A percentile compares a stretch with the other conserved stretches of the same genome.
Evolutionary conservation across 1,284 basidiomycete species (phyloP).

Genomic region (Trichosporon faecale): DNA sequence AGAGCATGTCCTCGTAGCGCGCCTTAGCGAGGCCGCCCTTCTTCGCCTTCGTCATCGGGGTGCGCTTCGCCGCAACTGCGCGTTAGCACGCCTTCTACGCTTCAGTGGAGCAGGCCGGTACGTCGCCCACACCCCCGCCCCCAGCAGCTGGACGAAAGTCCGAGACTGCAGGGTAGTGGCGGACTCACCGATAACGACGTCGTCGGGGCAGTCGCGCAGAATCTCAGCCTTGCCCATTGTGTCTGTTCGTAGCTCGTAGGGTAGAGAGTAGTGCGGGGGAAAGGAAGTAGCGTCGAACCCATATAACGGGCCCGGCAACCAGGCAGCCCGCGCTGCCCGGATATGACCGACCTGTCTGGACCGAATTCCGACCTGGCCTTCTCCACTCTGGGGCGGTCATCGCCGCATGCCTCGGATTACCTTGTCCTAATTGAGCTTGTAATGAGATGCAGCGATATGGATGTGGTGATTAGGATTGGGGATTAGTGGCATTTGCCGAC

Average conservation of each 20-base stretch:
- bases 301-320: neutral
- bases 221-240: neutral
- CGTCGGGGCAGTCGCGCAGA: constrained; percentile 17
- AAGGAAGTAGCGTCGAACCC: neutral
- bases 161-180: neutral
- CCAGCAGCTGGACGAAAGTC: too few relatives aligned
- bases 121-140: neutral
- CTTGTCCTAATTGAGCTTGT: neutral
- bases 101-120: too few relatives aligned
- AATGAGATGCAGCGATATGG: too few relatives aligned
- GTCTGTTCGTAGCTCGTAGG: neutral
- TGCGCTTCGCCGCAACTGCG: constrained; percentile 26
- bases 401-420: neutral
- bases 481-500: too few relatives aligned
- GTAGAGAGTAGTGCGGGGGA: neutral
- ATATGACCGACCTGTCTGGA: neutral
- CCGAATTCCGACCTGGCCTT: neutral
- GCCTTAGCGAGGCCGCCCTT: constrained; percentile 90
- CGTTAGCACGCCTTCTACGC: neutral
- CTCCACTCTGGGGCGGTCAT: neutral
- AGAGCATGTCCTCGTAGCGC: constrained; percentile 76
- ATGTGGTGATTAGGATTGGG: too few relatives aligned
- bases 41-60: constrained; percentile 57
- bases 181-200: constrained; percentile 24
- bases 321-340: too few relatives aligned